Base-by-base conservation (phyloP, 495 filamentous ascomycete genomes). In the Trichoderma orchidacearum region DNA sequence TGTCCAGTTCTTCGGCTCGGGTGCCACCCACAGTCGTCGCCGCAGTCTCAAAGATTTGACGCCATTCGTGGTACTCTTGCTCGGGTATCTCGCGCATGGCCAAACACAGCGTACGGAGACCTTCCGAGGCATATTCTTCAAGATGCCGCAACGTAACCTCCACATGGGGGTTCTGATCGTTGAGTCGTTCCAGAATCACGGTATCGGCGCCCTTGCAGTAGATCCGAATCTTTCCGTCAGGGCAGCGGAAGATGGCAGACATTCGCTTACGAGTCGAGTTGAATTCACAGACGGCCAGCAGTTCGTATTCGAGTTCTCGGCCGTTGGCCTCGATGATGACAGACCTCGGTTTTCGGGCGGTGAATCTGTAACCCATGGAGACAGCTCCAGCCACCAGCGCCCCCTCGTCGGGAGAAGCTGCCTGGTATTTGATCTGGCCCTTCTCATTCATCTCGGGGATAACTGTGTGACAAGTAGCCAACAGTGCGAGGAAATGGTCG, bases 201-300 rank as follows among this genome's bases (percentile, higher is more conserved):
- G 94, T 99, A 67, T 99, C 94, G 38, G 94, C 94, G 62, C 94
- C 94, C 70, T 99, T 99, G 71, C 85, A 90, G 66, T 95, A 99
- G 59, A 86, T 82, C 34, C 92, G 78, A 53, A 99, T 82, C 71
- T 90, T 95, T 54, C 93, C 94, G 72, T 99, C 94, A 0, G 94
- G 94, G 64, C 93, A 96, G 27, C 93, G 83, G 74, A 90, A 94
- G 60, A 99, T 92, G 7, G 91, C 87, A 3, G 93, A 96, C 94
- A 99, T 99, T 51, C 94, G 78, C 71, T 99, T 99, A 53, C 94
- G 76, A 18, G 94, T 95, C 2, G 93, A 97, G 71, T 99, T 97
- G 77, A 99, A 99, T 69, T 99, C 94, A 68, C 91, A 95, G 29
- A 99, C 90, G 15, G 92, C 91, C 52, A 99, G 72, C 30, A 99